Base-by-base conservation (phyloP, 2,329 filamentous ascomycete species). In the Colletotrichum australisinense region DNA sequence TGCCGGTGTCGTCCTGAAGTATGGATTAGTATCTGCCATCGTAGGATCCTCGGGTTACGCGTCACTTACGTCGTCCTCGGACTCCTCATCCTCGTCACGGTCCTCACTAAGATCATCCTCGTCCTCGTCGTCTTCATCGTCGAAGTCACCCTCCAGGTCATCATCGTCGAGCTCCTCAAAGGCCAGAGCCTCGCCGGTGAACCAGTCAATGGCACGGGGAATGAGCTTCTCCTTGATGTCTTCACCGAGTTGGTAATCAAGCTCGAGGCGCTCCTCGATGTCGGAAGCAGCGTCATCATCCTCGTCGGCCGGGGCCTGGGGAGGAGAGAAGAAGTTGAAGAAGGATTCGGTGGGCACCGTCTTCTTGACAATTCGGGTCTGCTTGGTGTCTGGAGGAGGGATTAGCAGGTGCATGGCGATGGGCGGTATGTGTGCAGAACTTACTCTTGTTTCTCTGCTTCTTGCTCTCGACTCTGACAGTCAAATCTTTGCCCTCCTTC, bases 151-250 rank as follows among this genome's bases (percentile, higher is more conserved):
- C 69, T 95, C 93, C 76, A 95, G 88, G 75, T 96, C 95, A 67
- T 97, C 93, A 63, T 90, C 91, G 52, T 96, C 93, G 74, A 98
- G 85, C 83, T 98, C 96, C 88, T 99, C 97, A 79, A 95, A 99
- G 78, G 97, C 95, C 76, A 99, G 92, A 78, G 97, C 97, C 87
- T 99, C 97, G 72, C 97, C 97, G 66, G 97, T 99, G 84, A 99
- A 99, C 97, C 97, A 99, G 86, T 99, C 97, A 79, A 99, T 97
- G 71, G 97, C 97, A 78, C 96, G 95, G 76, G 97, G 97, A 78
- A 99, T 99, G 77, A 99, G 90, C 88, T 99, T 99, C 90, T 99
- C 97, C 88, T 99, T 99, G 87, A 99, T 98, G 82, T 99, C 97
- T 88, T 99, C 97, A 77, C 97, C 97, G 57, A 99, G 92, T 86